These are phyloP conservation scores for Podospora didyma DNA, from an alignment of 495 filamentous ascomycete genomes.

Conservation along the genomic window DNA sequence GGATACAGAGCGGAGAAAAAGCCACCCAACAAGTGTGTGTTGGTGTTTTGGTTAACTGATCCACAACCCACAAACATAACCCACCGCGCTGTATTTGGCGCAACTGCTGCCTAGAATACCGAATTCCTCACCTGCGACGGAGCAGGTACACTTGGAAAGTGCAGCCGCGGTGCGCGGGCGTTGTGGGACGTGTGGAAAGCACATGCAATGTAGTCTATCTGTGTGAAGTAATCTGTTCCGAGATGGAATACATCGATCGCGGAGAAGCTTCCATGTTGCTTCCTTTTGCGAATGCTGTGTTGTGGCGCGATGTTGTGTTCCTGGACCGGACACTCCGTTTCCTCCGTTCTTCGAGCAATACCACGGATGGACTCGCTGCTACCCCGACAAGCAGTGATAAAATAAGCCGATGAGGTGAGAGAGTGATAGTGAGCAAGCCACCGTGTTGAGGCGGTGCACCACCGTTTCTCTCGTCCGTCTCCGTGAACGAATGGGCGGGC, in stretches of 20 bases:
- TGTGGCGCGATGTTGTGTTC: background rate
- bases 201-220: too few species aligned
- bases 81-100: background rate
- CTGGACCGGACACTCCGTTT: background rate
- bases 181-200: background rate
- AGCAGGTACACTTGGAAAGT: background rate
- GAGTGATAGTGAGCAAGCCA: constrained; percentile 1
- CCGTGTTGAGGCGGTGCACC: constrained; percentile 9
- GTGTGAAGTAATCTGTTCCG: background rate
- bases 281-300: background rate
- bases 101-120: background rate
- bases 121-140: background rate
- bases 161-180: background rate
- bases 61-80: too few species aligned
- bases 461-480: background rate
- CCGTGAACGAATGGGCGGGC: background rate
- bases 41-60: too few species aligned
- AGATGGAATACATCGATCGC: background rate
- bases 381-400: background rate
- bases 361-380: background rate
- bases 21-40: too few species aligned
- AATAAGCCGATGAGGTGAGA: background rate
- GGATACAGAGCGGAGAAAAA: too few species aligned
- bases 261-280: too few species aligned
- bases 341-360: background rate